Conservation (phyloP, 257 asterid species). For the Gardenia jasminoides region DNA sequence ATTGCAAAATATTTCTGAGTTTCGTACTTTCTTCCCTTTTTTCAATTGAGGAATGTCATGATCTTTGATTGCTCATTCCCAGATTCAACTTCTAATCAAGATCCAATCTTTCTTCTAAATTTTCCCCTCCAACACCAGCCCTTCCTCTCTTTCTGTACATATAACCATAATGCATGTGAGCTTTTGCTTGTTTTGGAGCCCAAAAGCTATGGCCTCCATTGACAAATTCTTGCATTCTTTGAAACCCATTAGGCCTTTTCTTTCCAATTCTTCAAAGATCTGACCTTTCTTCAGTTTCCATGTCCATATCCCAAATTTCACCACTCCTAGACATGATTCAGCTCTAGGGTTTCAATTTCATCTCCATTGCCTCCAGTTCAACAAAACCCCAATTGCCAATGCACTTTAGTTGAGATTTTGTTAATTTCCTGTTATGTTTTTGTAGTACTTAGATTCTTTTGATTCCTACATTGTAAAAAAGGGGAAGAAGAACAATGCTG, state of each 20-base stretch:
- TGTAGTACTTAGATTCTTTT: neutral
- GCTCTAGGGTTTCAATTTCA: constrained; percentile 21
- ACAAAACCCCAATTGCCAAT: neutral
- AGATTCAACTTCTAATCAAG: constrained; percentile 8
- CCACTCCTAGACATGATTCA: neutral
- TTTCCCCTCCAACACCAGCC: neutral
- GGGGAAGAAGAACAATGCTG: constrained; percentile 50
- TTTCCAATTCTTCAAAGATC: neutral
- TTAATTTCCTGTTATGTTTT: neutral
- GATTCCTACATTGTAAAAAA: constrained; percentile 7
- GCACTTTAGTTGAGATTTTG: neutral
- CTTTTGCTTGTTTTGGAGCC: constrained; percentile 2
- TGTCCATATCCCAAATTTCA: neutral
- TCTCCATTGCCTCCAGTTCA: neutral
- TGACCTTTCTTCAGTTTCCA: constrained; percentile 4
- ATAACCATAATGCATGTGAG: neutral
- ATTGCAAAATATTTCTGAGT: neutral
- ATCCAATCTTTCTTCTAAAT: constrained; percentile 1
- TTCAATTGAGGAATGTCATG: neutral
- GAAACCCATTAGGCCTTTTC: constrained; percentile 1
- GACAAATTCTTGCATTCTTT: neutral
- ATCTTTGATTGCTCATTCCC: neutral
- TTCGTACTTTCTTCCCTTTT: neutral
- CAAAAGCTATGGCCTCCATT: neutral
- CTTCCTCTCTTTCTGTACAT: neutral